Evolutionary conservation across 2,329 filamentous ascomycete species (phyloP).

Genomic region (Hypoxylon rubiginosum): DNA sequence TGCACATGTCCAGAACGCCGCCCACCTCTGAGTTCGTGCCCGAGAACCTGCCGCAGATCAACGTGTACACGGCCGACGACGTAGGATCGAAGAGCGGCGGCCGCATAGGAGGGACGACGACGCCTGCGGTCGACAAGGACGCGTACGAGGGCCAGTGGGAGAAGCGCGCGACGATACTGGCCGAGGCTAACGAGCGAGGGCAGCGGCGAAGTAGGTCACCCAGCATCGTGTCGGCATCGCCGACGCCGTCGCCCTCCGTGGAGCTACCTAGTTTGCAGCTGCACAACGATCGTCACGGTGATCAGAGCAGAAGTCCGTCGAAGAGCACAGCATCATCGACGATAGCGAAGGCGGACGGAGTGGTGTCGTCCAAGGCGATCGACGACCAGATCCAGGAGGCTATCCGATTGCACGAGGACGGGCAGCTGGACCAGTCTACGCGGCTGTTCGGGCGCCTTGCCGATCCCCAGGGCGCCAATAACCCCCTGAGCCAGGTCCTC

Average conservation of each 20-base stretch:
- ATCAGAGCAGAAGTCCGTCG: constrained; percentile 26
- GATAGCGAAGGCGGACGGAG: constrained; percentile 37
- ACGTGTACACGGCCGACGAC: constrained; percentile 56
- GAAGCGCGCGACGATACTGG: constrained; percentile 90
- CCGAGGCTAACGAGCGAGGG: constrained; percentile 69
- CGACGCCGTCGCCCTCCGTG: constrained; percentile 54
- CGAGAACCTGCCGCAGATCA: constrained; percentile 81
- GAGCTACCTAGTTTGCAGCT: constrained; percentile 50
- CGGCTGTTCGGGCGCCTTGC: constrained; percentile 86
- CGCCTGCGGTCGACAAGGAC: constrained; percentile 52
- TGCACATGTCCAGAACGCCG: constrained; percentile 72
- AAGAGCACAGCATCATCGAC: not conserved
- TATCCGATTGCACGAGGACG: constrained; percentile 91
- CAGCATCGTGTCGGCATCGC: constrained; percentile 38
- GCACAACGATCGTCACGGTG: constrained; percentile 30
- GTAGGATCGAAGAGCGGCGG: constrained; percentile 52
- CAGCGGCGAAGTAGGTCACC: constrained; percentile 57
- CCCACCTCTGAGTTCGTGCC: constrained; percentile 81
- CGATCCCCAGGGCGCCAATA: constrained; percentile 86
- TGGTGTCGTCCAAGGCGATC: constrained; percentile 65
- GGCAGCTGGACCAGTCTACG: constrained; percentile 84
- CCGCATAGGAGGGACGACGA: constrained; percentile 52
- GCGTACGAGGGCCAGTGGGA: constrained; percentile 84
- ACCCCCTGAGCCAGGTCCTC: constrained; percentile 93
- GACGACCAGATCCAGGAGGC: constrained; percentile 90